Conservation (phyloP, 176 grass and related monocot species). For the Alloteropsis semialata region DNA sequence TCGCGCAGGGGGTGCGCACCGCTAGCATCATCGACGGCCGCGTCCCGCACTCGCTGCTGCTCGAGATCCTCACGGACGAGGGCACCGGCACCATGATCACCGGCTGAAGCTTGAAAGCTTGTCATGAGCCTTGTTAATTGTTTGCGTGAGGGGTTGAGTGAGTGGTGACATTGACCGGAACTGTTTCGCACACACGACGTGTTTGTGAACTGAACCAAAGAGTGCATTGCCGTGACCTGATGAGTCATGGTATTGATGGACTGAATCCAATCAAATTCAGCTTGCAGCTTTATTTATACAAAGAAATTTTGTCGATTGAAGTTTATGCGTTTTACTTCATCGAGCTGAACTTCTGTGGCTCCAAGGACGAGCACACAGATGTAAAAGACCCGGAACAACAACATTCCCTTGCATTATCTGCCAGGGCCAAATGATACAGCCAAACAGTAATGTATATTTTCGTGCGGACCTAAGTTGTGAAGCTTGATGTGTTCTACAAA, state of each 20-base stretch:
- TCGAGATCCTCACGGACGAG: constrained; percentile 83
- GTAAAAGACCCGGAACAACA: background rate
- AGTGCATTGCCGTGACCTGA: background rate
- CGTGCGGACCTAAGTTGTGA: constrained; percentile 2
- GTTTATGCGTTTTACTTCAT: background rate
- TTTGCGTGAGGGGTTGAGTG: background rate
- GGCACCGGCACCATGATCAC: constrained; percentile 84
- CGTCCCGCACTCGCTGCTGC: constrained; percentile 76
- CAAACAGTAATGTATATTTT: constrained; percentile 15
- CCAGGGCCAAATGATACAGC: constrained; percentile 22
- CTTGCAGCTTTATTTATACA: background rate
- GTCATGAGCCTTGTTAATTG: background rate
- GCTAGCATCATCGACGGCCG: constrained; percentile 80
- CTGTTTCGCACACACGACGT: background rate
- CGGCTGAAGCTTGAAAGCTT: constrained; percentile 30
- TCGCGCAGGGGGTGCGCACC: constrained; percentile 71
- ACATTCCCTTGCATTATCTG: constrained; percentile 4
- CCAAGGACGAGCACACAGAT: background rate
- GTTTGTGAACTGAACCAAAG: background rate
- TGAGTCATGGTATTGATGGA: background rate
- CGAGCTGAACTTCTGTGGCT: background rate
- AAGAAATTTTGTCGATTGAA: background rate
- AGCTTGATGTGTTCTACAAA: constrained; percentile 33
- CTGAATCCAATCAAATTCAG: background rate
- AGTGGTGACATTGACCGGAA: background rate